Conservation (phyloP, 2,329 filamentous ascomycete genomes). For the Podosphaera leucotricha region DNA sequence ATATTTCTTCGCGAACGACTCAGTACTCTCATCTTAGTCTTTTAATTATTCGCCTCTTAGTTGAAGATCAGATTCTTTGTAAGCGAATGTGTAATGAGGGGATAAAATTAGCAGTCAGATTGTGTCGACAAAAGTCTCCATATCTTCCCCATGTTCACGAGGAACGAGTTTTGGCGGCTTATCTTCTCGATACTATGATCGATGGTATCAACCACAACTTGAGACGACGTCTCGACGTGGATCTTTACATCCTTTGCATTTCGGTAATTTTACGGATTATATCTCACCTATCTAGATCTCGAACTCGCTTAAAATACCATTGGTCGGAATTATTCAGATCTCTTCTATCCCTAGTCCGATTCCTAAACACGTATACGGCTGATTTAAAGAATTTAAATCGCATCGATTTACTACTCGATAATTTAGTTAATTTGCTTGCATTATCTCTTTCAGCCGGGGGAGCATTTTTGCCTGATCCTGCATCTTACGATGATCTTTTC, state of each 20-base stretch:
- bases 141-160: slow-evolving; percentile 52
- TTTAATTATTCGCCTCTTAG: slow-evolving; percentile 61
- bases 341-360: slow-evolving; percentile 66
- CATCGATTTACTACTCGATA: slow-evolving; percentile 50
- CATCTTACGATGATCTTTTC: slow-evolving; percentile 86
- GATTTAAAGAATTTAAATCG: slow-evolving; percentile 48
- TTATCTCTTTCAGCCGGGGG: slow-evolving; percentile 71
- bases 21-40: slow-evolving; percentile 71
- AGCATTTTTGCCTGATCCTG: slow-evolving; percentile 66
- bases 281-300: slow-evolving; percentile 60
- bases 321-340: slow-evolving; percentile 92
- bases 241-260: slow-evolving; percentile 61
- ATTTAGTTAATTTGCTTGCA: slow-evolving; percentile 61
- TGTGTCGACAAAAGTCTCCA: slow-evolving; percentile 76
- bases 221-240: slow-evolving; percentile 58
- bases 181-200: slow-evolving; percentile 65
- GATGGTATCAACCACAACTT: slow-evolving; percentile 91
- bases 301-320: slow-evolving; percentile 66
- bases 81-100: slow-evolving; percentile 70
- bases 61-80: slow-evolving; percentile 63
- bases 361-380: slow-evolving; percentile 63
- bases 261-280: slow-evolving; percentile 65
- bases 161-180: slow-evolving; percentile 50
- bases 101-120: slow-evolving; percentile 45
- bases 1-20: slow-evolving; percentile 54